Percentiles rank a stretch among this genome's conserved stretches.
Evolutionary conservation across 73 alveolate genomes (phyloP).

Genomic region (Paramecium biaurelia): DNA sequence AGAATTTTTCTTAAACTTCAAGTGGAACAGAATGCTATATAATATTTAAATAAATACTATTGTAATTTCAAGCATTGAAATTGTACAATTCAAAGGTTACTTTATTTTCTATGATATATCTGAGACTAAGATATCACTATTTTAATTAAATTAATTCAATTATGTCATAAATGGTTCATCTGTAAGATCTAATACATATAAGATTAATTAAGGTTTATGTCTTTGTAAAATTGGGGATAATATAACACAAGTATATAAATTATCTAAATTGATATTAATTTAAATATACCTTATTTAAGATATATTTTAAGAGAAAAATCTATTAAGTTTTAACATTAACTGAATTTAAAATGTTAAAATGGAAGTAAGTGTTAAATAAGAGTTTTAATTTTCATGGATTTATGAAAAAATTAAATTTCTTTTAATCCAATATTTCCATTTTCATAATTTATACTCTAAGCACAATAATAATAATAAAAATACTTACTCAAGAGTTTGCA

Average conservation of each 20-base stretch:
- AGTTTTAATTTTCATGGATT: neutral
- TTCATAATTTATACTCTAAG: constrained; percentile 5
- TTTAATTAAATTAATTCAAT: neutral
- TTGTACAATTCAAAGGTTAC: constrained; percentile 23
- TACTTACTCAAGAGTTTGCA: constrained; percentile 5
- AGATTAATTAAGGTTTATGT: neutral
- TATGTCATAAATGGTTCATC: constrained; percentile 1
- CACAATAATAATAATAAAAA: neutral
- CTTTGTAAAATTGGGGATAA: neutral
- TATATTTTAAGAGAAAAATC: neutral
- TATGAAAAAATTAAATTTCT: neutral
- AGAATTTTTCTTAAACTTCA: neutral
- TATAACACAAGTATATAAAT: neutral
- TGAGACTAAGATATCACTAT: neutral
- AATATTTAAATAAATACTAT: neutral
- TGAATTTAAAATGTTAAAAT: neutral
- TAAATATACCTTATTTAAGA: neutral
- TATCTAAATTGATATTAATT: neutral
- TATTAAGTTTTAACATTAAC: neutral
- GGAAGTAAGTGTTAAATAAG: neutral
- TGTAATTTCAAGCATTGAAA: constrained; percentile 10
- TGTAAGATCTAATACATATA: neutral
- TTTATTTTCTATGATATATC: constrained; percentile 6
- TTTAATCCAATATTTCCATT: neutral
- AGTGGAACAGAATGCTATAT: constrained; percentile 17